A percentile compares a stretch with the other conserved stretches of the same genome.
Conservation (phyloP, 2,329 filamentous ascomycete species). For the Aspergillus clavatus region DNA sequence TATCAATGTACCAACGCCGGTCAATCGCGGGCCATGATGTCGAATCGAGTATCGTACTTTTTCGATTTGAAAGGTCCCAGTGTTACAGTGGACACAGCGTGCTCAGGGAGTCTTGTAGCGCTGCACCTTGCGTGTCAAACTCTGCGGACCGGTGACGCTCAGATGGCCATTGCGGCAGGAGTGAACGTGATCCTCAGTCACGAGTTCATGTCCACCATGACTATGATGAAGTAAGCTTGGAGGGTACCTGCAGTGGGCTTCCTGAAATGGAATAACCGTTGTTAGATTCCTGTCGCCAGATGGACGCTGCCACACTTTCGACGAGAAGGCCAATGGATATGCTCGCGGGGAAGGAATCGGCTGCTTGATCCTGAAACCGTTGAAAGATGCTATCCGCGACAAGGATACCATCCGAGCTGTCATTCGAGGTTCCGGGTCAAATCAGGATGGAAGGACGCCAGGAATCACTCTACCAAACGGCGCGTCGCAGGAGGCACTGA, state of each 20-base stretch:
- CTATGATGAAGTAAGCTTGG: conserved; percentile 14
- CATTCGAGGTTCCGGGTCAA: conserved; percentile 39
- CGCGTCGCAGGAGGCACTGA: conserved; percentile 32
- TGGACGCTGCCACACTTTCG: conserved; percentile 32
- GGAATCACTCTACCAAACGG: conserved; percentile 44
- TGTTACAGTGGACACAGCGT: conserved; percentile 33
- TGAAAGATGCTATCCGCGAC: conserved; percentile 40
- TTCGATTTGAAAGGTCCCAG: conserved; percentile 32
- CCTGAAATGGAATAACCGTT: not conserved
- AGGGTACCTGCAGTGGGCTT: not conserved
- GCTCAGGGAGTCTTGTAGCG: conserved; percentile 29
- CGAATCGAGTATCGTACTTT: conserved; percentile 30
- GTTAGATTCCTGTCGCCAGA: conserved; percentile 25
- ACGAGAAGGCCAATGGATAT: conserved; percentile 43
- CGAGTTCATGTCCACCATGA: conserved; percentile 22
- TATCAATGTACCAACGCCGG: conserved; percentile 26
- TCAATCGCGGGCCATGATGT: conserved; percentile 22
- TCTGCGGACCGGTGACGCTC: conserved; percentile 20
- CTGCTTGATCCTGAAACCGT: conserved; percentile 40
- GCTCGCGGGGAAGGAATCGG: conserved; percentile 44
- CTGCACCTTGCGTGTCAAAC: conserved; percentile 31
- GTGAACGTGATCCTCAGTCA: conserved; percentile 25
- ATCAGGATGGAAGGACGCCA: conserved; percentile 44
- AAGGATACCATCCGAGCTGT: conserved; percentile 42
- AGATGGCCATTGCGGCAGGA: conserved; percentile 21